Base-by-base conservation (phyloP, 1,284 basidiomycete species). In the Microbotryum silenes-acaulis region DNA sequence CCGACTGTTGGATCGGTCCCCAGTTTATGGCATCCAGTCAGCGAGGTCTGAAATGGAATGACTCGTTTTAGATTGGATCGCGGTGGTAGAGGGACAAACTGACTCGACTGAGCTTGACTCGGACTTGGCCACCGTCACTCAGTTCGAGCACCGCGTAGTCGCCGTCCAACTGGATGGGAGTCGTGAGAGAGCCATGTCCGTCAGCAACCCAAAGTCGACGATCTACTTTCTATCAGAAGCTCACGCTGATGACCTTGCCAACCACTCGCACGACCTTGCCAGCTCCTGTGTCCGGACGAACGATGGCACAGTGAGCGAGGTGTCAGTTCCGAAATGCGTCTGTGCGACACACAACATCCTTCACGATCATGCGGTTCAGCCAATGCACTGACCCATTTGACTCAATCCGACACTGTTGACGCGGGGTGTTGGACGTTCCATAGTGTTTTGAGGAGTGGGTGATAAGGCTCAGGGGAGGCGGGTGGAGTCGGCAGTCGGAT, bases 91-190 rank as follows among this genome's bases (percentile, higher is more conserved):
- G 0, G 20, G 47, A 46, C 27, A 20, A 59, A 61, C 81, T 45
- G 65, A 85, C 87, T 56, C 75, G 72, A 4, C 73, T 67, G 5
- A 85, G 74, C 51, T 76, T 75, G 29, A 91, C 77, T 16, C 79
- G 79, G 18, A 92, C 80, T 72, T 90, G 79, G 0, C 83, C 86
- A 2, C 83, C 84, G 72, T 93, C 90, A 44, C 80, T 79, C 0
- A 88, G 81, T 67, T 86, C 79, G 27, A 91, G 83, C 10, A 83
- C 79, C 2, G 83, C 81, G 1, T 75, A 75, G 9, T 82, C 81
- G n/a, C 79, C 80, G 21, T 80, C 78, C 59, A 83, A 75, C 84
- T 86, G 59, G 31, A 31, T 10, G 60, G 16, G 42, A 20, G 6
- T 6, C 5, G 20, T 0, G 37, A 5, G 12, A 18, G 12, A 6